Conservation (phyloP, 371 early-diverging fungal species). For the Entomophthora muscae region DNA sequence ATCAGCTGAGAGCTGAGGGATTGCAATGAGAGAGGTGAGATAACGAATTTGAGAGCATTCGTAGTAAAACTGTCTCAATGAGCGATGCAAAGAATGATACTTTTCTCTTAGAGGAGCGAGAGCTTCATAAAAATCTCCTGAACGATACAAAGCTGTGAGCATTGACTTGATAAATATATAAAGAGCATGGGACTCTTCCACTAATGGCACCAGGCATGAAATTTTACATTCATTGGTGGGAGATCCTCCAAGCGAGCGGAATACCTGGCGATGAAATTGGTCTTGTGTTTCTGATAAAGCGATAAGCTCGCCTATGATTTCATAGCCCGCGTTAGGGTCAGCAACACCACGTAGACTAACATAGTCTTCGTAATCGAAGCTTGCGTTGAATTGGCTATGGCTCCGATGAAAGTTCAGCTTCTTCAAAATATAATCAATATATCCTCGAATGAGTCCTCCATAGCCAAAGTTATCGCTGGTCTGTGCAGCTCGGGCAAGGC, state of each 20-base stretch:
- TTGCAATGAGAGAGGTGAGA: slow-evolving; percentile 76
- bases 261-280: slow-evolving; percentile 72
- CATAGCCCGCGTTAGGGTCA: slow-evolving; percentile 95
- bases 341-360: slow-evolving; percentile 79
- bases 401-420: slow-evolving; percentile 83
- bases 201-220: slow-evolving; percentile 85
- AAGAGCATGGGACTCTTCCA: slow-evolving; percentile 89
- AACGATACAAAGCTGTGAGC: slow-evolving; percentile 89
- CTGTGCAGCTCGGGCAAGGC: slow-evolving; percentile 41
- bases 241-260: slow-evolving; percentile 60
- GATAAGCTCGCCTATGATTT: slow-evolving; percentile 87
- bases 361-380: slow-evolving; percentile 94
- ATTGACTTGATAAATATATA: slow-evolving; percentile 89
- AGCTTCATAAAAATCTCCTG: slow-evolving; percentile 65
- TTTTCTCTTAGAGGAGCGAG: slow-evolving; percentile 70
- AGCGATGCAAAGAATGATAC: slow-evolving; percentile 72
- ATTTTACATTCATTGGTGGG: slow-evolving; percentile 90
- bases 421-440: slow-evolving; percentile 68
- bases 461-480: slow-evolving; percentile 50
- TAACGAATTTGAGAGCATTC: slow-evolving; percentile 80
- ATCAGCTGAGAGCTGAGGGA: slow-evolving; percentile 63
- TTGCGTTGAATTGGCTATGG: slow-evolving; percentile 87
- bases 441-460: slow-evolving; percentile 73
- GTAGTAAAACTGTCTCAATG: slow-evolving; percentile 72
- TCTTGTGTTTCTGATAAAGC: slow-evolving; percentile 79